Conservation (phyloP, 2,329 filamentous ascomycete species). For the Pochonia chlamydosporia region DNA sequence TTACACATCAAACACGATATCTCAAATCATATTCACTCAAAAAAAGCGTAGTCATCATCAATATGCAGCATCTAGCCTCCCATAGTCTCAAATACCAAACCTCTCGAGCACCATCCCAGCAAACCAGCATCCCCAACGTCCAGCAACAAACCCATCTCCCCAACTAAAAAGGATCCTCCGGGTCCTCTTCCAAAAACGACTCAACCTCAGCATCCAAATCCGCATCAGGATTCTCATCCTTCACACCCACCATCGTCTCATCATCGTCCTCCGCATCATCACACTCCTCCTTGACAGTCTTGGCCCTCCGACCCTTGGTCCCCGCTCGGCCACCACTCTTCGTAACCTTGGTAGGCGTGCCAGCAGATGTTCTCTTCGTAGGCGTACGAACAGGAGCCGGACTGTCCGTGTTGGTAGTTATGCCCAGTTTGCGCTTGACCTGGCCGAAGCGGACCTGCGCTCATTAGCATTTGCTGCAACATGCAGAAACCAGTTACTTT, state of each 20-base stretch:
- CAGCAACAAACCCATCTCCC: no score
- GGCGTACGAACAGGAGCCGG: slow-evolving; percentile 9
- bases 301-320: slow-evolving; percentile 17
- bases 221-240: slow-evolving; percentile 8
- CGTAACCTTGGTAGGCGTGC: slow-evolving; percentile 21
- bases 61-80: no score
- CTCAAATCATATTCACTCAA: no score
- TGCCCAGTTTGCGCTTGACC: slow-evolving; percentile 40
- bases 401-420: slow-evolving; percentile 21
- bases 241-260: slow-evolving; percentile 12
- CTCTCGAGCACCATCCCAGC: no score
- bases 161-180: background rate
- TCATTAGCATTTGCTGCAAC: background rate
- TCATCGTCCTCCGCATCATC: slow-evolving; percentile 12
- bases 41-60: no score
- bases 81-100: no score
- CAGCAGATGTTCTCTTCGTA: slow-evolving; percentile 16
- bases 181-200: background rate
- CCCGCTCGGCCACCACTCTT: slow-evolving; percentile 21
- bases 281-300: slow-evolving; percentile 13
- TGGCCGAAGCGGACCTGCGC: slow-evolving; percentile 41
- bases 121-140: no score
- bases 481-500: no score
- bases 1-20: no score
- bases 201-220: slow-evolving; percentile 1